Evolutionary conservation across 257 asterid species (phyloP).

Genomic region (Primulina eburnea): DNA sequence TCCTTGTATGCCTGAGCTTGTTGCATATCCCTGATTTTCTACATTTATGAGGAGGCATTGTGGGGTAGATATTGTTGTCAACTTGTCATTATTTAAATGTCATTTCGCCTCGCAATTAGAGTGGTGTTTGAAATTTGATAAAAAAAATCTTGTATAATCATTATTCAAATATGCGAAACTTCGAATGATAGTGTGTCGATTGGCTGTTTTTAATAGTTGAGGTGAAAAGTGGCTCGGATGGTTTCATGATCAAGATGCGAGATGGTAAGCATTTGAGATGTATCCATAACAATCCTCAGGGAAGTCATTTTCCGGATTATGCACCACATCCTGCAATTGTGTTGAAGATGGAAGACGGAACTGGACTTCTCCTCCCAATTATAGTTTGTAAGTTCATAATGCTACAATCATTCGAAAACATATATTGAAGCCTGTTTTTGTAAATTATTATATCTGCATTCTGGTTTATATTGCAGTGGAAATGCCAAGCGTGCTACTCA

Average conservation of each 20-base stretch:
- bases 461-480: constrained; percentile 65
- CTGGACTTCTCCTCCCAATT: constrained; percentile 89
- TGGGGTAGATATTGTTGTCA: background rate
- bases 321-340: constrained; percentile 98
- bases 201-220: constrained; percentile 54
- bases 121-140: background rate
- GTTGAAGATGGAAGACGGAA: constrained; percentile 94
- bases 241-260: constrained; percentile 97
- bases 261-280: constrained; percentile 85
- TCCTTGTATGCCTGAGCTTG: background rate
- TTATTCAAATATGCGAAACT: background rate
- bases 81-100: no score
- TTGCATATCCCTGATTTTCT: background rate
- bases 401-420: constrained; percentile 1
- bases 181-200: constrained; percentile 10
- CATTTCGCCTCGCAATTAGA: no score
- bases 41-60: background rate
- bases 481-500: constrained; percentile 93
- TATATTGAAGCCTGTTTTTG: background rate
- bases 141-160: no score
- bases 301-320: constrained; percentile 71
- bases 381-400: constrained; percentile 65
- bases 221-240: constrained; percentile 91
- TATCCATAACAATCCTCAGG: constrained; percentile 78
- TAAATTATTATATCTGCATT: background rate